Evolutionary conservation across 2,329 filamentous ascomycete genomes (phyloP).

Genomic region (Aspergillus novofumigatus): DNA sequence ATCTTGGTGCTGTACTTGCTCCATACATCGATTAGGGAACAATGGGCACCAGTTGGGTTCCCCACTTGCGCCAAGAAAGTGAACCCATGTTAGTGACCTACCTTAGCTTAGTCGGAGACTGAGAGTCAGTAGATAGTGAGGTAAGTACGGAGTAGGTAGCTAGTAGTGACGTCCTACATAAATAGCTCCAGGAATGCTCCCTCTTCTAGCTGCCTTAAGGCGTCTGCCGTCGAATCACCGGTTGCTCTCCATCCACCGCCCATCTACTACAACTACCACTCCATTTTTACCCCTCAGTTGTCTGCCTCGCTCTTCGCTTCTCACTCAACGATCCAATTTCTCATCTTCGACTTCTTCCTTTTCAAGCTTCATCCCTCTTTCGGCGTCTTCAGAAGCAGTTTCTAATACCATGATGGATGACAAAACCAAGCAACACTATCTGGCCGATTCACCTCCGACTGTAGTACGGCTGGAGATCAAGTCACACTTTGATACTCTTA

Average conservation of each 20-base stretch:
- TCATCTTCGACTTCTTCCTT: constrained; percentile 14
- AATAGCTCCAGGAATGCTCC: constrained; percentile 16
- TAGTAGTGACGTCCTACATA: background rate
- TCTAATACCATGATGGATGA: constrained; percentile 33
- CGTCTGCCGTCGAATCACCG: constrained; percentile 17
- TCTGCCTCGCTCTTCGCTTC: constrained; percentile 9
- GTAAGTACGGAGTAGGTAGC: background rate
- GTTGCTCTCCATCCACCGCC: constrained; percentile 16
- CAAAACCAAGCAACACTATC: constrained; percentile 60
- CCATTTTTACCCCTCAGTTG: constrained; percentile 13
- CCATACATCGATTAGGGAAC: background rate
- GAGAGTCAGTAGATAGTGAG: constrained; percentile 1
- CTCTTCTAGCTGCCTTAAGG: constrained; percentile 17
- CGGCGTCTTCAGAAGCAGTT: constrained; percentile 10
- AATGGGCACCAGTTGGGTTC: background rate
- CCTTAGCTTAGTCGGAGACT: constrained; percentile 1
- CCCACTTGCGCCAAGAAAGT: constrained; percentile 16
- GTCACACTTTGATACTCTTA: constrained; percentile 74
- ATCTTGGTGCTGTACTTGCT: background rate
- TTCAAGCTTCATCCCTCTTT: constrained; percentile 8
- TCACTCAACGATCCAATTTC: constrained; percentile 7
- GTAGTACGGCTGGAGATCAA: constrained; percentile 86
- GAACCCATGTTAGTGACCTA: background rate
- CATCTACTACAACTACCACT: constrained; percentile 3
- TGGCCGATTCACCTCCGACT: constrained; percentile 85